Conservation (phyloP, 2,329 filamentous ascomycete genomes). For the Fusarium aywerte region DNA sequence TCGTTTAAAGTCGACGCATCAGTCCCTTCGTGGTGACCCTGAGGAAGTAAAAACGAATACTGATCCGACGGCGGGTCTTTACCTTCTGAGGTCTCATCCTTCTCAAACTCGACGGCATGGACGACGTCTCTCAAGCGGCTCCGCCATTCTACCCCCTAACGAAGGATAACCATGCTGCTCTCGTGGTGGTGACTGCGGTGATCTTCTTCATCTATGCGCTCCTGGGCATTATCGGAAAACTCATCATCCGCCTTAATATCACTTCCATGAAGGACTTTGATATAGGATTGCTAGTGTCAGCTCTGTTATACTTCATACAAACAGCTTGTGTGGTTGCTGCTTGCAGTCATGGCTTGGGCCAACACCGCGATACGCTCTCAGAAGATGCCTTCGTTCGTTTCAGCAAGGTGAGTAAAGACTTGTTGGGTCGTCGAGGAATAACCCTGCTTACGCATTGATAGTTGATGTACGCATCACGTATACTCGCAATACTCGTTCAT, state of each 20-base stretch:
- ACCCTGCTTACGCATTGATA: constrained; percentile 5
- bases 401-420: constrained; percentile 22
- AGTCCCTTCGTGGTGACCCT: neutral
- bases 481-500: constrained; percentile 34
- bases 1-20: neutral
- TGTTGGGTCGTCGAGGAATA: fast-evolving
- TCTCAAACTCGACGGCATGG: constrained; percentile 17
- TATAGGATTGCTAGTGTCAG: constrained; percentile 8
- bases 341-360: constrained; percentile 30
- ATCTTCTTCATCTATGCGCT: constrained; percentile 40
- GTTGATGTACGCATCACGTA: constrained; percentile 38
- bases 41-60: neutral
- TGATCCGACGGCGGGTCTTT: neutral
- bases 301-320: constrained; percentile 34
- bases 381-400: constrained; percentile 14
- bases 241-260: constrained; percentile 42
- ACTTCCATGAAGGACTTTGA: constrained; percentile 42
- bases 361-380: constrained; percentile 19
- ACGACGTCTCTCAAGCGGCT: constrained; percentile 11
- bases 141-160: constrained; percentile 40
- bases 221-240: constrained; percentile 34
- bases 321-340: constrained; percentile 35
- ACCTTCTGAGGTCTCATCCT: neutral
- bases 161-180: constrained; percentile 36
- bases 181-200: constrained; percentile 38